These are phyloP conservation scores for Abrus pulchellus DNA, from an alignment of 306 rosid species.

Conservation along the genomic window DNA sequence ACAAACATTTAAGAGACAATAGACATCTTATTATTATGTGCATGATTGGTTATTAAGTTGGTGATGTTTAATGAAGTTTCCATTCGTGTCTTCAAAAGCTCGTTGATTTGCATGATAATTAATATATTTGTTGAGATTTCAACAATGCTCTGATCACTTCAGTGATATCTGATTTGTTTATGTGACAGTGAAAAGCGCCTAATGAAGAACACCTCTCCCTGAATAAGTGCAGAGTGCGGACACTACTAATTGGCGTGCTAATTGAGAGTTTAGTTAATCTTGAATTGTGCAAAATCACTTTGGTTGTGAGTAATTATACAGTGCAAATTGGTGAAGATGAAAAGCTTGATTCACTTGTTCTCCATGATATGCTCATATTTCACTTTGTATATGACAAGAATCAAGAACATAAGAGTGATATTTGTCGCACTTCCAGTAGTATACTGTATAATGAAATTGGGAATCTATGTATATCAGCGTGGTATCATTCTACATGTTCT, in stretches of 20 bases:
- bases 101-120: not conserved
- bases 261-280: not conserved
- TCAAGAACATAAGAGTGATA: constrained; percentile 10
- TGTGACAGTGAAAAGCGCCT: constrained; percentile 4
- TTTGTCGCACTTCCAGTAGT: not conserved
- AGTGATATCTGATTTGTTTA: constrained; percentile 15
- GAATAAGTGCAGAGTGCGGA: constrained; percentile 34
- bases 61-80: not conserved
- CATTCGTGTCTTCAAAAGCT: not conserved
- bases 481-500: constrained; percentile 4
- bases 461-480: not conserved
- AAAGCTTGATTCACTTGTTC: not conserved
- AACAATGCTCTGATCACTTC: constrained; percentile 7
- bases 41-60: not conserved
- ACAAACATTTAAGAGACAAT: too few species aligned
- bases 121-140: not conserved
- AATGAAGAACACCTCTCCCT: constrained; percentile 9
- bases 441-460: constrained; percentile 12
- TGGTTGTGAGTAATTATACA: constrained; percentile 23
- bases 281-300: not conserved
- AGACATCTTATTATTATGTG: not conserved
- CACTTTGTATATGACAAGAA: not conserved
- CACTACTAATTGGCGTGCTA: not conserved
- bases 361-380: not conserved
- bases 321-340: constrained; percentile 14